A percentile compares a stretch with the other conserved stretches of the same genome.
These are phyloP conservation scores for Epichloe baconii DNA, from an alignment of 2,329 filamentous ascomycete genomes.

Conservation along the genomic window DNA sequence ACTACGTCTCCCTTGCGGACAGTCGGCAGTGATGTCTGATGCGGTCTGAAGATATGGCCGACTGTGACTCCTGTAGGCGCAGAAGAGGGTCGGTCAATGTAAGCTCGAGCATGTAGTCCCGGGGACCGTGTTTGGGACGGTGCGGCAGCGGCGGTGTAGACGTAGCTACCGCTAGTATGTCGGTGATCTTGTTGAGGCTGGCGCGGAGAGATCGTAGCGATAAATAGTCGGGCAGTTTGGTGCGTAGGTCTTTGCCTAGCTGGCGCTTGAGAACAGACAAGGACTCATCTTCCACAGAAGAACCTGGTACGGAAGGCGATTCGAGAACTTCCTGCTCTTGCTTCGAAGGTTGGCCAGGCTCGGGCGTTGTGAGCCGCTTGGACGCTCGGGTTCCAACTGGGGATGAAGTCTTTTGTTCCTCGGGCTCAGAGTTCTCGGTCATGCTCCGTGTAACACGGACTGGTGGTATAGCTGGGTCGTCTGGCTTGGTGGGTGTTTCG, in stretches of 20 bases:
- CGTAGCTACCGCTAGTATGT: constrained; percentile 43
- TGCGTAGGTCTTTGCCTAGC: constrained; percentile 32
- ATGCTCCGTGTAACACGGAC: constrained; percentile 13
- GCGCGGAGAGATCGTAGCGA: constrained; percentile 38
- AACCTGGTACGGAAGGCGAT: constrained; percentile 17
- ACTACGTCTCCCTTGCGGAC: constrained; percentile 44
- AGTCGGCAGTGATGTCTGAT: constrained; percentile 41
- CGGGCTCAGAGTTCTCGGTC: constrained; percentile 7
- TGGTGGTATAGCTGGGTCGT: neutral
- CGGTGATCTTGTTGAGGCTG: constrained; percentile 33
- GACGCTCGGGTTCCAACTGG: constrained; percentile 2
- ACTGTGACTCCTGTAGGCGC: constrained; percentile 37
- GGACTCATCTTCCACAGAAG: constrained; percentile 13
- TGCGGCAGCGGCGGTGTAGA: constrained; percentile 35
- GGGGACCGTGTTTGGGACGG: constrained; percentile 42
- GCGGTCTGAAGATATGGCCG: constrained; percentile 45
- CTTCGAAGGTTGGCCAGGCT: neutral
- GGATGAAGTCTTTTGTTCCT: neutral
- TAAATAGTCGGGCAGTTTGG: constrained; percentile 39
- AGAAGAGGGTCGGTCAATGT: constrained; percentile 41
- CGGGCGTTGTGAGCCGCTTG: neutral
- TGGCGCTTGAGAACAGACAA: constrained; percentile 29
- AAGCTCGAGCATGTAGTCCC: constrained; percentile 47
- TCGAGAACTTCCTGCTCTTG: constrained; percentile 9
- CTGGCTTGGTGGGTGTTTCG: neutral